Evolutionary conservation across 345 rosid genomes (phyloP), one percentile per base, ranked within the genome.

Genomic region (Lenwebbia sp.): DNA sequence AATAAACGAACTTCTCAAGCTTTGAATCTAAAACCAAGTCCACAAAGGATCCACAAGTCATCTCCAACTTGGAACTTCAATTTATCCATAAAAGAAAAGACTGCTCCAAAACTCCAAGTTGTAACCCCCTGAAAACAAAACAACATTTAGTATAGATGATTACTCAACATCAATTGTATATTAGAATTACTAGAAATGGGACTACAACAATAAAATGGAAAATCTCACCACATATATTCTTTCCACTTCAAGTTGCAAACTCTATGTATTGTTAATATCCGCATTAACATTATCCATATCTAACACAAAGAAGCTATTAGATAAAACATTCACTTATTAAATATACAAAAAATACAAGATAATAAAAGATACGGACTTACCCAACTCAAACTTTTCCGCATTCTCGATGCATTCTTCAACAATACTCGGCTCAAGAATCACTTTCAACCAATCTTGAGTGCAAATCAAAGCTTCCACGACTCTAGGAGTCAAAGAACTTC

Each of bases 351-450:
- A 7, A 58, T n/a, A 7, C 3, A 58, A 58, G 17, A 58, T 58
- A 40, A 40, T 33, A 58, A 58, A 58, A 11, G 30, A 58, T 12
- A 58, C n/a, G 17, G 4, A 58, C 0, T 58, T 26, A 58, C 17
- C 33, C 1, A n/a, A 58, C 17, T 58, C 4, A 58, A 58, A 57
- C 13, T n/a, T 58, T 58, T 58, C 0, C 0, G 17, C 19, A 58
- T 58, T 58, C 8, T 26, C 0, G 4, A 58, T n/a, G 0, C 65
- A n/a, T 1, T 58, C 4, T 58, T 58, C 33, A 13, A n/a, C 17
- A 58, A 26, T 5, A 58, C 5, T 58, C 0, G 4, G 13, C 8
- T 58, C 28, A 0, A 58, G 4, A 58, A n/a, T 2, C 12, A 1
- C 13, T 58, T 3, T 12, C 8, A 5, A 58, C 4, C 8, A 58